Percentiles rank a stretch among this genome's conserved stretches.
phyloP scores from a whole-genome alignment of 768 basidiomycete genomes.

The Mycena vitilis region DNA sequence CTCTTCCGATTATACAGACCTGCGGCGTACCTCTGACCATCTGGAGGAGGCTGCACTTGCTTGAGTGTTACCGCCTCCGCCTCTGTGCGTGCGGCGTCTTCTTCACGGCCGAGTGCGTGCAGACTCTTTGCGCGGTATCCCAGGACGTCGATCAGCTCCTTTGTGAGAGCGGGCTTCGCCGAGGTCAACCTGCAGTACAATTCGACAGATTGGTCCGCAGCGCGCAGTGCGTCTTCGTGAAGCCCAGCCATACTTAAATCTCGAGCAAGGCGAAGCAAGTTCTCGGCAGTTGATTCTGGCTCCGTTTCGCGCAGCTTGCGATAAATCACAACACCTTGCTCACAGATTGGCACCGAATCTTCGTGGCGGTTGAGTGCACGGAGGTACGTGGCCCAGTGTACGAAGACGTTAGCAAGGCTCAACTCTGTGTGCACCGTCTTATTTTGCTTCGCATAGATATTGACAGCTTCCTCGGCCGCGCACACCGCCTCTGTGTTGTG shows the following conservation, averaged over 20 bases:
- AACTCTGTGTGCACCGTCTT: neutral
- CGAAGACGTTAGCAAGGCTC: neutral
- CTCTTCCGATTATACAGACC: too few relatives aligned
- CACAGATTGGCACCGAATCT: neutral
- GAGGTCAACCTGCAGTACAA: neutral
- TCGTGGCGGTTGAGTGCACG: neutral
- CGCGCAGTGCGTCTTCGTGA: neutral
- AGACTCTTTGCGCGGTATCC: too few relatives aligned
- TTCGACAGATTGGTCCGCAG: neutral
- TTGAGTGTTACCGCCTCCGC: too few relatives aligned
- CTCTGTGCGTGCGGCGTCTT: too few relatives aligned
- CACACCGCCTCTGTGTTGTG: too few relatives aligned
- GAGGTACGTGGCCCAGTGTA: neutral
- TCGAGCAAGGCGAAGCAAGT: neutral
- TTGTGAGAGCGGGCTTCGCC: neutral
- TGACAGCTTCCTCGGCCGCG: too few relatives aligned
- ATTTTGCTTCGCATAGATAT: neutral
- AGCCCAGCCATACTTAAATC: neutral
- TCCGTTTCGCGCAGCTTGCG: neutral
- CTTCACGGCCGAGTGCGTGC: too few relatives aligned
- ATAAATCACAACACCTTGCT: neutral
- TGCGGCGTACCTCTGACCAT: too few relatives aligned
- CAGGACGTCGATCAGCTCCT: too few relatives aligned
- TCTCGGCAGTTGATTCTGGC: neutral
- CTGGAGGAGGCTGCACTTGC: too few relatives aligned